Percentiles rank a stretch among this genome's conserved stretches.
Evolutionary conservation across 345 rosid genomes (phyloP).

Genomic region (Rhodamnia argentea): DNA sequence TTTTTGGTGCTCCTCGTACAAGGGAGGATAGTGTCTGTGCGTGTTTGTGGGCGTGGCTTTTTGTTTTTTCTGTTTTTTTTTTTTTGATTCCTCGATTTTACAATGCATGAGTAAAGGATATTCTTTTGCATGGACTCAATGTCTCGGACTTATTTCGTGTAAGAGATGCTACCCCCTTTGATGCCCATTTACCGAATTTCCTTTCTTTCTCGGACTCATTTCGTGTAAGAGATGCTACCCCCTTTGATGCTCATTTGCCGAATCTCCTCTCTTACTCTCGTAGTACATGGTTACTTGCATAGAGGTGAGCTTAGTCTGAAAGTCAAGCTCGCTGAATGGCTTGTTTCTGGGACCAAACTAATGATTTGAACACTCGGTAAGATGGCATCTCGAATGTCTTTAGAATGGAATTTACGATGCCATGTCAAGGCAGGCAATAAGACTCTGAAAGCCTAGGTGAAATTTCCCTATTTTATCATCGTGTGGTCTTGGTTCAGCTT

Average conservation of each 20-base stretch:
- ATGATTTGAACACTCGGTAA: background rate
- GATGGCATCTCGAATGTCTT: background rate
- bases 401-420: background rate
- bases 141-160: background rate
- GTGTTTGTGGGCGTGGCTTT: background rate
- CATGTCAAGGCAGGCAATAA: background rate
- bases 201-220: background rate
- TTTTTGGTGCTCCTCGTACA: background rate
- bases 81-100: background rate
- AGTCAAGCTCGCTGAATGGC: background rate
- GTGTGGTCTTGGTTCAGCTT: background rate
- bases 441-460: background rate
- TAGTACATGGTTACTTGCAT: background rate
- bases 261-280: background rate
- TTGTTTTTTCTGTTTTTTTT: background rate
- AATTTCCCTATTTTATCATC: background rate
- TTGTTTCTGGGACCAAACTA: background rate
- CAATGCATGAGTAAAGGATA: background rate
- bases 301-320: background rate
- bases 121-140: background rate
- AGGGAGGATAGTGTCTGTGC: background rate
- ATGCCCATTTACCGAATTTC: background rate
- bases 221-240: background rate
- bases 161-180: background rate
- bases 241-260: background rate